Percentiles rank a stretch among this genome's conserved stretches.
phyloP scores from a whole-genome alignment of 805 yeast species.

The Starmerella lactis-condensi region DNA sequence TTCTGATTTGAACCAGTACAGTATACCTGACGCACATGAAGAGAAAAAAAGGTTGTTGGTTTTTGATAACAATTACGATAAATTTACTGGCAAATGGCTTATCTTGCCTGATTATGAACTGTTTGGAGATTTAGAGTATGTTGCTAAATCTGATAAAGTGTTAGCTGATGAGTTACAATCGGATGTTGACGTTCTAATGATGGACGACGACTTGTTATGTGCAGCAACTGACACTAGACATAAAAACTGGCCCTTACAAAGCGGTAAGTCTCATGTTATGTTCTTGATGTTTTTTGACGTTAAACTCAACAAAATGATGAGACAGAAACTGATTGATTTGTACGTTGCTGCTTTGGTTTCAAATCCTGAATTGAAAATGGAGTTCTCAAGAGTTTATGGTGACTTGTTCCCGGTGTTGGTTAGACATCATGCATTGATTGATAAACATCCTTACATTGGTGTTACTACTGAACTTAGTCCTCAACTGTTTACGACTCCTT shows the following conservation, averaged over 20 bases:
- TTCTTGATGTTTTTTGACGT: conserved; percentile 47
- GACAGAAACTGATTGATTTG: conserved; percentile 42
- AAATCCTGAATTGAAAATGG: conserved; percentile 34
- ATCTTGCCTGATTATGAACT: no score
- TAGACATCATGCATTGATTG: conserved; percentile 50
- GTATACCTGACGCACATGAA: not conserved
- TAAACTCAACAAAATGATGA: conserved; percentile 47
- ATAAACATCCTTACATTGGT: conserved; percentile 76
- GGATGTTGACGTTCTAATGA: no score
- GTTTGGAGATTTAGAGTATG: no score
- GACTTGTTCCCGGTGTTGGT: conserved; percentile 63
- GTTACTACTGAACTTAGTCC: conserved; percentile 56
- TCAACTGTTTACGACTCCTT: conserved; percentile 79
- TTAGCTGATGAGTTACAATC: no score
- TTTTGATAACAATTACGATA: no score
- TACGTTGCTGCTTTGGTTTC: conserved; percentile 48
- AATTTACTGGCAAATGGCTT: no score
- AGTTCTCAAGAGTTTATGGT: conserved; percentile 62
- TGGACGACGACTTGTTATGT: no score
- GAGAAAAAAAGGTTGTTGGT: no score
- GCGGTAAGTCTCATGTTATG: conserved; percentile 30
- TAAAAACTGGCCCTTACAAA: conserved; percentile 8
- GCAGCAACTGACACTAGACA: not conserved
- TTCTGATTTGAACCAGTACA: not conserved
- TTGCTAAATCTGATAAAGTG: no score